A percentile compares a stretch with the other conserved stretches of the same genome.
Evolutionary conservation across 768 basidiomycete genomes (phyloP).

Genomic region (Mrakia frigida): DNA sequence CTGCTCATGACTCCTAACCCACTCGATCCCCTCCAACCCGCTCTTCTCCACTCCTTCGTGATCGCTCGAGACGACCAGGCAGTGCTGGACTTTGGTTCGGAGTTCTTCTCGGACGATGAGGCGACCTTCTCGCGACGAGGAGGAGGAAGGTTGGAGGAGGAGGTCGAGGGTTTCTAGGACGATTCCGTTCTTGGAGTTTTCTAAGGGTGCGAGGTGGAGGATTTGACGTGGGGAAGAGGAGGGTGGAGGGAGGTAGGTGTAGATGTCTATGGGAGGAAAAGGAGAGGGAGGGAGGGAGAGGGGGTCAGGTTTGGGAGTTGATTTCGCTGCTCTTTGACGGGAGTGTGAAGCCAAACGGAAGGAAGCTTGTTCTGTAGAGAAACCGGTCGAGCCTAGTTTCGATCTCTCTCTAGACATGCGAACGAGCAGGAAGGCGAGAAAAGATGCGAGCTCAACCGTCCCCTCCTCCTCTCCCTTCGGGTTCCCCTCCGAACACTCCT

Average conservation of each 20-base stretch:
- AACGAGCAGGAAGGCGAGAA: not conserved
- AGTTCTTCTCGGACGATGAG: slow-evolving; percentile 11
- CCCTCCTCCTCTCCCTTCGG: not conserved
- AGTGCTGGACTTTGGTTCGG: slow-evolving; percentile 14
- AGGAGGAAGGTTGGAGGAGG: not conserved
- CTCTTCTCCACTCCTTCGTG: not conserved
- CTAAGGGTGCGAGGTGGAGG: slow-evolving; percentile 15
- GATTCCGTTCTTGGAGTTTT: slow-evolving; percentile 32
- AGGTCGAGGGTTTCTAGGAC: slow-evolving; percentile 30
- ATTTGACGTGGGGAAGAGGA: not conserved
- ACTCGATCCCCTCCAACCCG: slow-evolving; percentile 16
- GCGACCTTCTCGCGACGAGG: not conserved
- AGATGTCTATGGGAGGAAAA: not conserved
- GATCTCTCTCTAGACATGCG: too few relatives aligned
- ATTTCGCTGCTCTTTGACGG: too few relatives aligned
- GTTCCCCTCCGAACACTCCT: not conserved
- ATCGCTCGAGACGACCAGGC: slow-evolving; percentile 8
- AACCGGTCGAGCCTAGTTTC: too few relatives aligned
- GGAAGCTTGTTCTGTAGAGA: too few relatives aligned
- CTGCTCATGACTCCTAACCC: slow-evolving; percentile 28
- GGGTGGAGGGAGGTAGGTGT: not conserved
- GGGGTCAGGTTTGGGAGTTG: not conserved
- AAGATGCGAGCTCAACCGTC: not conserved
- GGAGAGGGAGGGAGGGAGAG: not conserved
- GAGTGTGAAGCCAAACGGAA: too few relatives aligned